phyloP scores from a whole-genome alignment of 495 filamentous ascomycete genomes.

The Gamarada debralockiae region DNA sequence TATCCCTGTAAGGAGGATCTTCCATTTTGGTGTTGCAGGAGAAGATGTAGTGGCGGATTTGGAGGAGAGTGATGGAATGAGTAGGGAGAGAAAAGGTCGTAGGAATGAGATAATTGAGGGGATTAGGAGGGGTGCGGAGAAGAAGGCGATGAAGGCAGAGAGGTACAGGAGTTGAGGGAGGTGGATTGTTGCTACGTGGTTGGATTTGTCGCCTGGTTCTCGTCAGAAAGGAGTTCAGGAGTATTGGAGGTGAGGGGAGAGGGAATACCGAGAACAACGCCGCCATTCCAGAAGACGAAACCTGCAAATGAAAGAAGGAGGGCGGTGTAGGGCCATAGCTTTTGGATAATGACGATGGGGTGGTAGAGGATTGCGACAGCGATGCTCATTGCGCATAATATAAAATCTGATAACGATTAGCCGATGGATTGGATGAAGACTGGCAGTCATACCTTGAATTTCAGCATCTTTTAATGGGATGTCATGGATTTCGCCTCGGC shows the following conservation, averaged over 20 bases:
- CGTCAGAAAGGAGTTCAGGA: conserved; percentile 1
- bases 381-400: conserved; percentile 55
- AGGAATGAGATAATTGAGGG: conserved; percentile 36
- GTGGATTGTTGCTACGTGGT: conserved; percentile 85
- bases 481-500: conserved; percentile 22
- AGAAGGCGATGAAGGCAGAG: conserved; percentile 84
- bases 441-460: conserved; percentile 10
- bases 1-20: conserved; percentile 19
- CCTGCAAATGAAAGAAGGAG: conserved; percentile 63
- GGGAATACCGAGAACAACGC: conserved; percentile 76
- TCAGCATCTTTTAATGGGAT: conserved; percentile 16
- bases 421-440: not conserved
- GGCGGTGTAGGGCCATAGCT: conserved; percentile 62
- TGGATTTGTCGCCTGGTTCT: conserved; percentile 67
- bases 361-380: conserved; percentile 51
- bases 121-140: conserved; percentile 75
- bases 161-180: conserved; percentile 93
- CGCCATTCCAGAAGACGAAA: conserved; percentile 83
- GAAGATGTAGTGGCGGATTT: not conserved
- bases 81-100: not conserved
- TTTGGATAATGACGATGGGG: conserved; percentile 39
- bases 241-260: not conserved
- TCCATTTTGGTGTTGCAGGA: conserved; percentile 3
- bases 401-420: conserved; percentile 22
- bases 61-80: not conserved